Percentiles rank a stretch among this genome's conserved stretches.
Evolutionary conservation across 1,284 basidiomycete genomes (phyloP).

Genomic region (Grifola frondosa): DNA sequence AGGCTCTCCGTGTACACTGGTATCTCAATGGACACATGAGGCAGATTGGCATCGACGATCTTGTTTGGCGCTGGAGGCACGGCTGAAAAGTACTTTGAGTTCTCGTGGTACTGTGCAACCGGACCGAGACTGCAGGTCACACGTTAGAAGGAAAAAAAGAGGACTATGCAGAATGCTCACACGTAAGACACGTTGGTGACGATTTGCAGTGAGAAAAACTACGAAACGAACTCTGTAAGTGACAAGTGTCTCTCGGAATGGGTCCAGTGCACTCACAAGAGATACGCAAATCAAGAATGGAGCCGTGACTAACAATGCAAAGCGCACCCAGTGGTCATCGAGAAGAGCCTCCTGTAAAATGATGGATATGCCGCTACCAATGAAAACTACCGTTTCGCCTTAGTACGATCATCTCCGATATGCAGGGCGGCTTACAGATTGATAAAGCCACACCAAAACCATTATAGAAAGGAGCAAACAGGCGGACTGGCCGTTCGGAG

Average conservation of each 20-base stretch:
- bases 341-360: constrained; percentile 71
- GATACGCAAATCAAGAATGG: constrained; percentile 76
- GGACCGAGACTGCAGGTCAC: constrained; percentile 53
- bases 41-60: constrained; percentile 58
- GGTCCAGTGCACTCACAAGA: constrained; percentile 46
- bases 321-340: constrained; percentile 62
- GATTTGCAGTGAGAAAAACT: constrained; percentile 68
- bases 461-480: constrained; percentile 77
- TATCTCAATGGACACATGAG: constrained; percentile 76
- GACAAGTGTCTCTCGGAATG: no score
- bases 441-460: constrained; percentile 68
- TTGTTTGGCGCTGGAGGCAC: constrained; percentile 55
- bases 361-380: constrained; percentile 54
- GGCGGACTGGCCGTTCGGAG: constrained; percentile 52
- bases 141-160: neutral
- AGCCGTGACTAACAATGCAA: constrained; percentile 59
- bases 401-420: neutral
- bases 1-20: constrained; percentile 81
- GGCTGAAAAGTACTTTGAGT: constrained; percentile 72
- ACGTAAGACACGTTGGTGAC: constrained; percentile 60
- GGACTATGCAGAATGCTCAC: constrained; percentile 33
- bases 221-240: constrained; percentile 25
- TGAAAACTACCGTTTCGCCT: constrained; percentile 48
- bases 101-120: constrained; percentile 73
- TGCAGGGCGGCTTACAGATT: constrained; percentile 47